Evolutionary conservation across 208 protist species (phyloP), one percentile per base, ranked within the genome.

Genomic region (Crithidia sp.): DNA sequence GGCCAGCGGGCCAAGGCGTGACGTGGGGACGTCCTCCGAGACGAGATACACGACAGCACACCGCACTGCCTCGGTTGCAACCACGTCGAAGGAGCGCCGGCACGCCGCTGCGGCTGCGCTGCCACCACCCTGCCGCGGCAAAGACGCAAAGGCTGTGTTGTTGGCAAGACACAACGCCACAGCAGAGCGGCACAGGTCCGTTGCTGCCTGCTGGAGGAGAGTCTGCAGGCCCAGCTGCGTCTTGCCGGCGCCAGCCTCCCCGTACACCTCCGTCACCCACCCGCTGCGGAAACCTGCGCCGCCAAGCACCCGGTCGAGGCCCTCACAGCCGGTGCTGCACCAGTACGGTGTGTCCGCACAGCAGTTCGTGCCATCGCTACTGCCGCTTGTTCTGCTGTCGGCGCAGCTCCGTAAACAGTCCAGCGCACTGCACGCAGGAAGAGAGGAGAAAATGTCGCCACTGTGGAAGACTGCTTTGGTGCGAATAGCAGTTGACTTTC

Each of bases 241-340:
- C 71, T 95, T 95, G 19, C 90, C 90, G 8, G 79, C 80, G n/a
- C 87, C 90, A 2, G 90, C 90, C 67, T 91, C 90, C 17, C 90
- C 90, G 57, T 87, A 87, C 14, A 95, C 52, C 64, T 91, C 87
- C 9, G 81, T 89, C 44, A 95, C 69, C 69, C 82, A 82, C 7
- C 90, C 85, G 28, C 76, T 78, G 55, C 83, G 72, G 56, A 88
- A 85, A 14, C 89, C 89, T 2, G 77, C 73, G 4, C 82, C 85
- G 62, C 76, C 58, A 12, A 87, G 53, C 12, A 79, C 74, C 13
- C 56, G n/a, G 53, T 86, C 85, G 12, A 87, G 45, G 28, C 59
- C 72, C 3, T 59, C 17, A 52, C 78, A 85, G 5, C 86, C 80
- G 40, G 83, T 88, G 9, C 80, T 74, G 59, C 78, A 83, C 65